These are phyloP conservation scores for Leucogyrophana mollusca DNA, from an alignment of 768 basidiomycete genomes.

Conservation along the genomic window DNA sequence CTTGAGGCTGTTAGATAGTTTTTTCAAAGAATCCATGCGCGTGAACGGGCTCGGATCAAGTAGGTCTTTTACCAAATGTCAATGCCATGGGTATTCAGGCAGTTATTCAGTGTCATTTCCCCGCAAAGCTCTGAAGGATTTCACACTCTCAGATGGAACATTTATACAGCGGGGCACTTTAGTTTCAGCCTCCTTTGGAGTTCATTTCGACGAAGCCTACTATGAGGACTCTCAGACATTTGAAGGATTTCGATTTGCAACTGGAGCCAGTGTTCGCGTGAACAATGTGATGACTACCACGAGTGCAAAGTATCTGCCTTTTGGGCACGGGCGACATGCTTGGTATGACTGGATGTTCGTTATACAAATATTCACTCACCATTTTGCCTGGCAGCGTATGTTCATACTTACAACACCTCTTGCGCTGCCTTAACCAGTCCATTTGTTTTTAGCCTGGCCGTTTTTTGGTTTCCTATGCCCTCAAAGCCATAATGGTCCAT, in stretches of 20 bases:
- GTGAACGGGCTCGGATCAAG: constrained; percentile 19
- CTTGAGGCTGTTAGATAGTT: constrained; percentile 24
- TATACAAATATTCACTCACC: constrained; percentile 1
- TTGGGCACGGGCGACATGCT: too few species aligned
- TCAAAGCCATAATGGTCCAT: constrained; percentile 22
- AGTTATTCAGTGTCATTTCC: constrained; percentile 25
- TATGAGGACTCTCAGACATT: neutral
- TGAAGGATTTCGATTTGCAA: neutral
- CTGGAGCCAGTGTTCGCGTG: too few species aligned
- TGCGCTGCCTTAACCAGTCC: too few species aligned
- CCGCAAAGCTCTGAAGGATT: constrained; percentile 35
- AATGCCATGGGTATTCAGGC: too few species aligned
- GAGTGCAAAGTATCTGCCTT: too few species aligned
- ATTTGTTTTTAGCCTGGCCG: constrained; percentile 12
- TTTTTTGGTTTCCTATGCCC: constrained; percentile 19
- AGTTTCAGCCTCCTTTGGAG: neutral
- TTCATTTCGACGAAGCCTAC: constrained; percentile 3
- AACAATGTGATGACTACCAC: too few species aligned
- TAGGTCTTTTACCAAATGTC: constrained; percentile 8
- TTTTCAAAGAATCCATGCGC: constrained; percentile 30
- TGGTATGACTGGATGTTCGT: neutral
- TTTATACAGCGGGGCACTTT: constrained; percentile 34
- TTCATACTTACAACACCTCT: constrained; percentile 9
- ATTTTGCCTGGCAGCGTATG: constrained; percentile 12
- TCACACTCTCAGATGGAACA: constrained; percentile 44